These are phyloP conservation scores for Alternaria gansuensis DNA, from an alignment of 2,329 filamentous ascomycete species.

Conservation along the genomic window DNA sequence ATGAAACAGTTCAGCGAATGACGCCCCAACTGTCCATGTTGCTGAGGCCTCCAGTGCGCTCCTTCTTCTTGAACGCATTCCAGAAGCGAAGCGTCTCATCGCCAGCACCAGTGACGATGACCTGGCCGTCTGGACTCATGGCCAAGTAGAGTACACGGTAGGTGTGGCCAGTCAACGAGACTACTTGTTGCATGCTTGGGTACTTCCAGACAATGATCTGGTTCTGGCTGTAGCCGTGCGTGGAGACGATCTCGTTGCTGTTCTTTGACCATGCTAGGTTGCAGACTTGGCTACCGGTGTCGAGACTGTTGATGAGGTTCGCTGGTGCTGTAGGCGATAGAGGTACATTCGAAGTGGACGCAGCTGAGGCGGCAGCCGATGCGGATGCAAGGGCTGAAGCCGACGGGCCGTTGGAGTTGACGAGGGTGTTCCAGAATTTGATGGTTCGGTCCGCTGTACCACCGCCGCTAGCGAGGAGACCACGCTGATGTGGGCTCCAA, in stretches of 20 bases:
- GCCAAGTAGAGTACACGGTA: conserved; percentile 95
- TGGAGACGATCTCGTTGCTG: conserved; percentile 96
- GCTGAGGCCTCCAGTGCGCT: conserved; percentile 67
- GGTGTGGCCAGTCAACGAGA: conserved; percentile 93
- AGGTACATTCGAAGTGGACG: conserved; percentile 44
- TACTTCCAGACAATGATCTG: conserved; percentile 99
- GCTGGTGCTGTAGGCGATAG: conserved; percentile 49
- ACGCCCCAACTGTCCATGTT: conserved; percentile 80
- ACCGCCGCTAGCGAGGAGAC: conserved; percentile 92
- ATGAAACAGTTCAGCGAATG: conserved; percentile 65
- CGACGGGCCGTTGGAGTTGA: conserved; percentile 65
- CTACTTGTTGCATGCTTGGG: conserved; percentile 96
- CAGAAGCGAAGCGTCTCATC: conserved; percentile 97
- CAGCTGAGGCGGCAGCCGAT: conserved; percentile 46
- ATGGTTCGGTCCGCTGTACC: conserved; percentile 96
- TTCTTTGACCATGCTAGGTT: conserved; percentile 98
- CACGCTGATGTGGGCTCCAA: conserved; percentile 96
- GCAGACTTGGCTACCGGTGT: conserved; percentile 98
- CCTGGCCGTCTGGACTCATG: conserved; percentile 95
- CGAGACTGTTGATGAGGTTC: conserved; percentile 76
- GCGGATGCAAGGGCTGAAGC: conserved; percentile 54
- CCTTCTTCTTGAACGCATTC: conserved; percentile 90
- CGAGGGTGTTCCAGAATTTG: conserved; percentile 95
- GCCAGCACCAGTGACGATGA: conserved; percentile 93
- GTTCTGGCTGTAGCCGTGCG: conserved; percentile 96